Base-by-base conservation (phyloP, 352 stramenopile genomes). In the Phytophthora podocarpi region DNA sequence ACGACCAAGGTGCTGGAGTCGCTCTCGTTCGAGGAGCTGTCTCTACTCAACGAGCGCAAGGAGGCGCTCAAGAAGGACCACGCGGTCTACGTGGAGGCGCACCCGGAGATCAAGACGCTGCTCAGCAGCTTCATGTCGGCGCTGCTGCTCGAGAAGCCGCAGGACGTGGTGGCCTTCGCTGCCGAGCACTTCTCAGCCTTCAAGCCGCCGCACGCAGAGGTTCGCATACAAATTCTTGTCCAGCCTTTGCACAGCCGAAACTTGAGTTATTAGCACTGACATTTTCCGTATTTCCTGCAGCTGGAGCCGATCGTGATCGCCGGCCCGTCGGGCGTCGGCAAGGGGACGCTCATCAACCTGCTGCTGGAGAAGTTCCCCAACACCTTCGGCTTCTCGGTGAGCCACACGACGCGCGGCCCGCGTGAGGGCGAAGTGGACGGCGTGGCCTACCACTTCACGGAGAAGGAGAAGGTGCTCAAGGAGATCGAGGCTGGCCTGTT, bases 371-470 rank as follows among this genome's bases (percentile, higher is more conserved):
- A 93, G 41, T 97, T 87, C 54, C 89, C 91, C 12, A 53, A 80
- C 6, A 68, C 82, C 12, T 98, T 99, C 71, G 96, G 94, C 39
- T 99, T 99, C 62, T 98, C 87, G 4, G 96, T 99, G 59, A 99
- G 94, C 59, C 97, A 99, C 72, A 99, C 97, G 32, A 99, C 97
- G 11, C 88, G 97, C 36, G 85, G 80, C 10, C 96, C 97, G 13
- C 90, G 97, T 11, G 69, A 90, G 24, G 88, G 97, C 24, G 97
- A 99, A 74, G 77, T 88, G n/a, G 75, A 99, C 73, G 97, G 97
- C 24, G 85, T 98, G 16, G 89, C 98, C 54, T 99, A 99, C 74
- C 90, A 99, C 70, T 99, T 99, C 76, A 93, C 86, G 18, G 85
- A 85, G 2, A 97, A 97, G 51, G 91, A 98, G 36, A 63, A 87